phyloP scores from a whole-genome alignment of 139 green algal genomes.

The Nannochloris sp. region DNA sequence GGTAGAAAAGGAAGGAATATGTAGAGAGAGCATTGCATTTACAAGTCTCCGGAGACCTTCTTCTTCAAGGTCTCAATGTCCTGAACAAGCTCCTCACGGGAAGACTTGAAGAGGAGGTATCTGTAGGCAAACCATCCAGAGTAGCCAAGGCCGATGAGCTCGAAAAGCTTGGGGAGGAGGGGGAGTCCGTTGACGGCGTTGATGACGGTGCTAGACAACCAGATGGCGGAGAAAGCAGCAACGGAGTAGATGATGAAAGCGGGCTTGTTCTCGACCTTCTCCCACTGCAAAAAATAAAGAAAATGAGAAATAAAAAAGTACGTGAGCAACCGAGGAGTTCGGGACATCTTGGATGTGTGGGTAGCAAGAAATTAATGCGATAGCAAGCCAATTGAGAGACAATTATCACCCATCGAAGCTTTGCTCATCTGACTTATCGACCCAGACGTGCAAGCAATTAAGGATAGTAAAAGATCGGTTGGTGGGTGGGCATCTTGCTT shows the following conservation, averaged over 20 bases:
- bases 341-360: too few species aligned
- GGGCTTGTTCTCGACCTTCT: constrained; percentile 70
- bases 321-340: too few species aligned
- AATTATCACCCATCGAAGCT: too few species aligned
- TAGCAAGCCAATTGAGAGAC: too few species aligned
- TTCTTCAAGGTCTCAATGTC: constrained; percentile 92
- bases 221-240: constrained; percentile 78
- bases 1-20: too few species aligned
- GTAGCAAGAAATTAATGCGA: too few species aligned
- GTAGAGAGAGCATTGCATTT: too few species aligned
- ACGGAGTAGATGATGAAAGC: constrained; percentile 74
- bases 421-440: too few species aligned
- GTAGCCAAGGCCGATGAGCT: constrained; percentile 96
- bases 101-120: constrained; percentile 97
- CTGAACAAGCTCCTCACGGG: constrained; percentile 86
- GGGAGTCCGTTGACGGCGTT: constrained; percentile 86
- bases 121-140: constrained; percentile 95
- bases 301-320: constrained; percentile 5
- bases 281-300: constrained; percentile 26
- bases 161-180: constrained; percentile 95
- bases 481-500: too few species aligned
- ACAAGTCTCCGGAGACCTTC: constrained; percentile 68
- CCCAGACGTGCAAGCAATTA: too few species aligned
- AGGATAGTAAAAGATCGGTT: too few species aligned
- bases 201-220: constrained; percentile 84